Percentiles rank a stretch among this genome's conserved stretches.
Conservation (phyloP, 2,329 filamentous ascomycete species). For the Dactylella cylindrospora region DNA sequence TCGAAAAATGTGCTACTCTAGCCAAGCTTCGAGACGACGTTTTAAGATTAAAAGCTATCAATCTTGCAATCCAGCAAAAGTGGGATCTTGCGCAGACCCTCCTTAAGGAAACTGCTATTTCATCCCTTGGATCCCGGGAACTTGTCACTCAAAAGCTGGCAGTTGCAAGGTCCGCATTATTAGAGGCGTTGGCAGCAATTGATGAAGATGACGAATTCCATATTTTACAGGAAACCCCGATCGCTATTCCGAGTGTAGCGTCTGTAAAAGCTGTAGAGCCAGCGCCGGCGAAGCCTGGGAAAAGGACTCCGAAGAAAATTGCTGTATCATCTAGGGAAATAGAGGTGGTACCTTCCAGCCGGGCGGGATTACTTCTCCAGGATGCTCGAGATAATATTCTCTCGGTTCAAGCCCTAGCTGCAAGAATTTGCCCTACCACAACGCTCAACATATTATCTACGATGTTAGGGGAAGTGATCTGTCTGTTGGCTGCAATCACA, state of each 20-base stretch:
- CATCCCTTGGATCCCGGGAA: constrained; percentile 53
- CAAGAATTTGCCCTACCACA: constrained; percentile 59
- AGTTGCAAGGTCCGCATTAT: constrained; percentile 67
- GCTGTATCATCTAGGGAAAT: constrained; percentile 38
- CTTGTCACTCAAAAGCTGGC: constrained; percentile 60
- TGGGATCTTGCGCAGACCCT: constrained; percentile 62
- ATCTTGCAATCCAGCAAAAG: constrained; percentile 54
- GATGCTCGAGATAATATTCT: constrained; percentile 67
- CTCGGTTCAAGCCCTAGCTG: constrained; percentile 62
- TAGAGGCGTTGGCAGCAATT: constrained; percentile 71
- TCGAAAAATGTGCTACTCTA: constrained; percentile 51
- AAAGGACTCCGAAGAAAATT: constrained; percentile 45
- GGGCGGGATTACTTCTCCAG: constrained; percentile 60
- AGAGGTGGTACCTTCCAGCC: constrained; percentile 37
- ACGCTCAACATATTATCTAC: constrained; percentile 65
- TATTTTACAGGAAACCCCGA: constrained; percentile 77
- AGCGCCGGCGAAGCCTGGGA: constrained; percentile 50
- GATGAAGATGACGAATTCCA: constrained; percentile 80
- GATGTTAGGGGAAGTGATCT: constrained; percentile 65
- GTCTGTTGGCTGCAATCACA: constrained; percentile 66
- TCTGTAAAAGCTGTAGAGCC: constrained; percentile 52
- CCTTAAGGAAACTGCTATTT: constrained; percentile 58
- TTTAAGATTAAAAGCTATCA: constrained; percentile 58
- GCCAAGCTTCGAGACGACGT: constrained; percentile 57
- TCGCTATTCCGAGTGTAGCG: constrained; percentile 53